Evolutionary conservation across 2,329 filamentous ascomycete genomes (phyloP), one percentile per base, ranked within the genome.

Genomic region (Trichoderma endophyticum): DNA sequence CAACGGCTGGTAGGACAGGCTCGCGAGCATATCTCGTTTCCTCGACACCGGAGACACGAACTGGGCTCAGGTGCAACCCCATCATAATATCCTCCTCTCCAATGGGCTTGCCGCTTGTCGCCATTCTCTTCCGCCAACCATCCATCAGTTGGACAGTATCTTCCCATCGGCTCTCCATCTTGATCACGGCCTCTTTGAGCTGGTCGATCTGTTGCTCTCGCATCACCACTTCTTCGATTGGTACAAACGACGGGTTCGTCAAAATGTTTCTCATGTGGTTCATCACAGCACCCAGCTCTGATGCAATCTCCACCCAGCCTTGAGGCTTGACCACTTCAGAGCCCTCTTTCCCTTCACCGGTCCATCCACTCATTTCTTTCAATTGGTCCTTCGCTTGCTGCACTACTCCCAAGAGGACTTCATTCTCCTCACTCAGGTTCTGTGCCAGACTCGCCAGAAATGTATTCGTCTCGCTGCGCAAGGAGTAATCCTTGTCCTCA

Each of bases 231-330:
- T 98, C 96, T 77, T 98, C 96, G 26, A 98, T 89, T 0, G 95
- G 93, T 15, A 98, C 96, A 80, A 98, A 99, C 3, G 95, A 97
- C 1, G 96, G 96, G 78, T 98, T 98, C 9, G 94, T 98, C 59
- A 99, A 86, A 48, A 99, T 89, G 3, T 88, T 92, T 75, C 92
- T 89, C 74, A 99, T 87, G 78, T 97, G 94, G 39, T 92, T 90
- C 73, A 98, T 86, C 11, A 97, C 90, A 7, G 85, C 85, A 68
- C 95, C 91, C 82, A 98, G 89, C 74, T 97, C 92, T 9, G 83
- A 79, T 0, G 92, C 89, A 73, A 98, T 87, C 59, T 95, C 92
- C 76, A 93, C 84, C 59, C 84, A 84, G 60, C 80, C 81, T 34
- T 82, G 81, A 30, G 83, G 82, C 73, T 77, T 79, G 14, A 78